A percentile compares a stretch with the other conserved stretches of the same genome.
Evolutionary conservation across 352 stramenopile genomes (phyloP).

Genomic region (Phytopythium helicoides): DNA sequence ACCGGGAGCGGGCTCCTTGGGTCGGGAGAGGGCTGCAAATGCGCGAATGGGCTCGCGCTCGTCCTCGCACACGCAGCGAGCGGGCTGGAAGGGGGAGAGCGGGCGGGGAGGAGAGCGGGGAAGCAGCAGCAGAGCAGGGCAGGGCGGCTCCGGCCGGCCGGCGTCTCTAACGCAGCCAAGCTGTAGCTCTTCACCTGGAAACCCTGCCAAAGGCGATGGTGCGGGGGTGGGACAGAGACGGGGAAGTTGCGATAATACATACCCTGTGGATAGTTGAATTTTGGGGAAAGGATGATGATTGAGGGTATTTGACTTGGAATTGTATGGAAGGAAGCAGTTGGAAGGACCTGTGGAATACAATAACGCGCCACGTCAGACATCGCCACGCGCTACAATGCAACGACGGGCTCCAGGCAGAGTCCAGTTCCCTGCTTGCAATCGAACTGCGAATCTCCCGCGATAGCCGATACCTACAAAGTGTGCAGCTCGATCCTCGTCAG

Average conservation of each 20-base stretch:
- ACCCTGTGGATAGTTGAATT: no score
- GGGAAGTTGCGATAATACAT: neutral
- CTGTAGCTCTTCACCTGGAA: neutral
- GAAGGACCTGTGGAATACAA: neutral
- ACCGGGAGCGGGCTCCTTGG: no score
- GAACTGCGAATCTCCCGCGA: neutral
- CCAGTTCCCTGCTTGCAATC: neutral
- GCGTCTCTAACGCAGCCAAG: no score
- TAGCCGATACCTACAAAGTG: no score
- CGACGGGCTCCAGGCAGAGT: slow-evolving; percentile 1
- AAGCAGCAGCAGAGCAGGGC: no score
- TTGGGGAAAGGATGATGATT: neutral
- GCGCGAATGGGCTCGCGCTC: no score
- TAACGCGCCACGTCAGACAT: neutral
- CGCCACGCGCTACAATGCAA: slow-evolving; percentile 1
- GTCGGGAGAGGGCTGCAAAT: no score
- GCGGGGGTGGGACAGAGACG: neutral
- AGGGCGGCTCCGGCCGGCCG: no score
- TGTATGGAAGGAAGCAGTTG: neutral
- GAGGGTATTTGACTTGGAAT: neutral
- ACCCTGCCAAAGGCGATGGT: slow-evolving; percentile 1
- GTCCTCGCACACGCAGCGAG: no score
- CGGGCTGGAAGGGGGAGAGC: no score
- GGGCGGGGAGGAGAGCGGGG: neutral
- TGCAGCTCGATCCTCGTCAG: neutral